Evolutionary conservation across 306 rosid species (phyloP).

Genomic region (Vigna angularis): DNA sequence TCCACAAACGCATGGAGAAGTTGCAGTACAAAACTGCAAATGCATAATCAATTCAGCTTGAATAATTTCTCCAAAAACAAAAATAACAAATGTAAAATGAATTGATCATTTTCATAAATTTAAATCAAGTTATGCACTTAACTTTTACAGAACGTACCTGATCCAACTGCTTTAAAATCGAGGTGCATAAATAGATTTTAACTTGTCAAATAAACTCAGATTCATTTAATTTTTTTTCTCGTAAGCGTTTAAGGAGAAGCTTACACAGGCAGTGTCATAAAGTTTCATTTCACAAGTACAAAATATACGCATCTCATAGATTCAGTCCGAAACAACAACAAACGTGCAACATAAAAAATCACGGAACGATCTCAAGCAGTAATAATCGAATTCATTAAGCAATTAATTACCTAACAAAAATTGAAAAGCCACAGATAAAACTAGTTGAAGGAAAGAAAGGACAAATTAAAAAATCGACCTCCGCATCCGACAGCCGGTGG

Average conservation of each 20-base stretch:
- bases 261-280: background rate
- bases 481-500: conserved; percentile 40
- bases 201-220: background rate
- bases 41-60: background rate
- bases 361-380: background rate
- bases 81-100: background rate
- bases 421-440: background rate
- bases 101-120: background rate
- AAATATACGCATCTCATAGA: background rate
- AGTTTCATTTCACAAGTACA: background rate
- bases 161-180: background rate
- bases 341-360: background rate
- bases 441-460: background rate
- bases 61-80: background rate
- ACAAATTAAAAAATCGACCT: conserved; percentile 47
- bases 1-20: conserved; percentile 4
- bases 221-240: background rate
- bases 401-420: background rate
- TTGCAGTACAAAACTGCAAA: background rate
- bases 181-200: background rate
- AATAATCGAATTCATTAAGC: background rate
- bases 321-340: background rate
- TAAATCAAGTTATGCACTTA: background rate
- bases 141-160: background rate
- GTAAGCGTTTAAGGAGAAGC: background rate